Conservation (phyloP, 1,284 basidiomycete species). For the Ganoderma sinense region DNA sequence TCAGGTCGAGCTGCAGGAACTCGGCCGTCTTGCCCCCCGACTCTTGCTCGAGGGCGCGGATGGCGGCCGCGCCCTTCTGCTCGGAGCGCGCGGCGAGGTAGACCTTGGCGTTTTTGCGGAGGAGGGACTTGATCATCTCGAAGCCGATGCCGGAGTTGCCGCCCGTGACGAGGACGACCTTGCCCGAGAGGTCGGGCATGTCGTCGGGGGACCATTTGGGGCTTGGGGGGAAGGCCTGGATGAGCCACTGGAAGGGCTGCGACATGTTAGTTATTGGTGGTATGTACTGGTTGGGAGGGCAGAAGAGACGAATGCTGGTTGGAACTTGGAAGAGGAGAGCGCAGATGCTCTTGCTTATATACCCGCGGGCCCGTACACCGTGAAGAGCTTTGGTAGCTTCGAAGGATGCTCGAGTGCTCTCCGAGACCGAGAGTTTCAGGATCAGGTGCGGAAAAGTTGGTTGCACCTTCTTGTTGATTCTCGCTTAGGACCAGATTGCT, state of each 20-base stretch:
- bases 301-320: background rate
- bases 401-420: background rate
- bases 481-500: too few species aligned
- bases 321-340: too few species aligned
- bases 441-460: background rate
- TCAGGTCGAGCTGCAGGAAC: slow-evolving; percentile 58
- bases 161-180: slow-evolving; percentile 28
- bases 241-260: slow-evolving; percentile 6
- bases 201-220: slow-evolving; percentile 27
- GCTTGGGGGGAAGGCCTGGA: slow-evolving; percentile 2
- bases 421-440: background rate
- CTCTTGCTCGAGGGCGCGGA: slow-evolving; percentile 46
- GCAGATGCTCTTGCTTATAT: background rate
- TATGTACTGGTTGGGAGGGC: too few species aligned
- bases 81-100: slow-evolving; percentile 57
- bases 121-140: slow-evolving; percentile 29
- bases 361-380: too few species aligned
- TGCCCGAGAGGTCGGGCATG: slow-evolving; percentile 29
- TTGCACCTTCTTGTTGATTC: background rate
- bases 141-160: slow-evolving; percentile 32
- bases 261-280: slow-evolving; percentile 8
- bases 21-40: slow-evolving; percentile 46
- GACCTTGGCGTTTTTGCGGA: slow-evolving; percentile 53
- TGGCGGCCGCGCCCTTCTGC: slow-evolving; percentile 51
- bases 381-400: too few species aligned